These are phyloP conservation scores for Smallanthus sonchifolius DNA, from an alignment of 129 eudicot species.

Conservation along the genomic window DNA sequence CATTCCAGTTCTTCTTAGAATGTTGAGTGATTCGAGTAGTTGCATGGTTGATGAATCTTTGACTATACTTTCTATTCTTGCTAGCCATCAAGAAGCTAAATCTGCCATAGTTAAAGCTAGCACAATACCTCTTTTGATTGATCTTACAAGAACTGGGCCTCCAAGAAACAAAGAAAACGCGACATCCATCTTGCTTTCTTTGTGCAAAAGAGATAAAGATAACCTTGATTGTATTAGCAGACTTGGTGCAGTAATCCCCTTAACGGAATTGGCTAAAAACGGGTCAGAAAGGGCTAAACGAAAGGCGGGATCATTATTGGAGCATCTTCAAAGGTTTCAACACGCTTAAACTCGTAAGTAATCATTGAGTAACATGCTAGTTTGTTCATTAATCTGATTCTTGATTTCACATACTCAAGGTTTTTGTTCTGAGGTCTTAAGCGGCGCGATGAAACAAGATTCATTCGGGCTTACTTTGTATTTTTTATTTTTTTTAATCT, in stretches of 20 bases:
- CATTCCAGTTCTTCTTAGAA: constrained; percentile 51
- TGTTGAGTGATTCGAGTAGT: constrained; percentile 63
- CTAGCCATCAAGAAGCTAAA: constrained; percentile 92
- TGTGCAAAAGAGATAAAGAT: constrained; percentile 77
- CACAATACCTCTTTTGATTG: constrained; percentile 73
- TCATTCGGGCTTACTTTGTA: constrained; percentile 10
- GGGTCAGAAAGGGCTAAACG: constrained; percentile 85
- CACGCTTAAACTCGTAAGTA: constrained; percentile 21
- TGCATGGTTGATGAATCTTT: constrained; percentile 84
- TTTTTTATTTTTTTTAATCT: neutral
- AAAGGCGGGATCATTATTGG: constrained; percentile 70
- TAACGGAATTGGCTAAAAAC: constrained; percentile 48
- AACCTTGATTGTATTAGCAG: constrained; percentile 71
- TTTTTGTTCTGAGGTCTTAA: constrained; percentile 11
- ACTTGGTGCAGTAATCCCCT: constrained; percentile 73
- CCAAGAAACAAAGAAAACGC: constrained; percentile 88
- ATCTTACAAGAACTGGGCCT: constrained; percentile 66
- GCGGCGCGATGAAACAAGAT: constrained; percentile 20
- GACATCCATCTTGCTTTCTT: constrained; percentile 64
- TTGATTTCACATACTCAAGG: constrained; percentile 25
- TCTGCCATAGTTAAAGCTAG: constrained; percentile 64
- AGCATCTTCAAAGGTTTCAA: constrained; percentile 48
- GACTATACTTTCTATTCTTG: constrained; percentile 83
- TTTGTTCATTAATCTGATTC: constrained; percentile 34
- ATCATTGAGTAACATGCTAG: constrained; percentile 20